Conservation (phyloP, 495 filamentous ascomycete species). For the Annulohypoxylon maeteangense region DNA sequence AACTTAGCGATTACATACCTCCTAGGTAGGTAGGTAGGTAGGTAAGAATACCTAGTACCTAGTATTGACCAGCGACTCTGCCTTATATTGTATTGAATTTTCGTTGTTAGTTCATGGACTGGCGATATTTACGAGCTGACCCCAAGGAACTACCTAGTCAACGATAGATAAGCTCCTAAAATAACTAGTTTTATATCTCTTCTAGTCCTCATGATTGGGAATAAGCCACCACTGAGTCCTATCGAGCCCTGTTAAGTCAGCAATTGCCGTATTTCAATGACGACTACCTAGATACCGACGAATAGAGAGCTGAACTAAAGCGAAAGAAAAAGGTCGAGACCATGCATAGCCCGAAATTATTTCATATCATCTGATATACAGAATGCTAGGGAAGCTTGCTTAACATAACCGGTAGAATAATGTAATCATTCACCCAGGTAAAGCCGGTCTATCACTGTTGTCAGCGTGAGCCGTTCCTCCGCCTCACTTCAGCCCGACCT, state of each 20-base stretch:
- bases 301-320: not conserved
- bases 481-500: slow-evolving; percentile 28
- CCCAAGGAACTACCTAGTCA: slow-evolving; percentile 1
- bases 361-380: slow-evolving; percentile 3
- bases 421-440: not conserved
- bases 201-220: not conserved
- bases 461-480: slow-evolving; percentile 14
- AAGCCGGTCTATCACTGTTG: not conserved
- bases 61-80: not conserved
- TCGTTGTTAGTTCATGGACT: slow-evolving; percentile 8
- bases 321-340: not conserved
- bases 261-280: slow-evolving; percentile 2
- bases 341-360: not conserved
- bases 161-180: slow-evolving; percentile 9
- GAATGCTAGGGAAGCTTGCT: not conserved
- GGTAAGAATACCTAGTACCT: no score
- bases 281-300: not conserved
- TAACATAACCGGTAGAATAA: not conserved
- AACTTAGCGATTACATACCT: not conserved
- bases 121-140: slow-evolving; percentile 15
- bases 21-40: no score
- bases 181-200: not conserved
- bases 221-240: not conserved
- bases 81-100: slow-evolving; percentile 17
- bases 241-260: slow-evolving; percentile 21